Conservation (phyloP, 108 stramenopile species). For the Hondaea fermentalgiana region DNA sequence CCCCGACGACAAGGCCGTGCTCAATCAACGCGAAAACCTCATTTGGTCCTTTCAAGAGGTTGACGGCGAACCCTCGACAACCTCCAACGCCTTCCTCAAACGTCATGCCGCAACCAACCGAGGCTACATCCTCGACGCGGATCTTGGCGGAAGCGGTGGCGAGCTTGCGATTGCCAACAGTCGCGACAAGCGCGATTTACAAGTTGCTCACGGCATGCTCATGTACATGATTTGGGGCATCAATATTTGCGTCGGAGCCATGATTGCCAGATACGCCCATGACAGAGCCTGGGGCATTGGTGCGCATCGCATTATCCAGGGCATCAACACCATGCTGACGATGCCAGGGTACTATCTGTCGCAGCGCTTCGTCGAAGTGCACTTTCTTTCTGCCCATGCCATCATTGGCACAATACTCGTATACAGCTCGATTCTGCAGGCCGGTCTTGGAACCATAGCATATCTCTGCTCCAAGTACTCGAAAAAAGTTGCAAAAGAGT, state of each 20-base stretch:
- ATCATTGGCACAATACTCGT: neutral
- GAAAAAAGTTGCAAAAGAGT: neutral
- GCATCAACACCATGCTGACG: neutral
- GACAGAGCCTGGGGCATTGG: neutral
- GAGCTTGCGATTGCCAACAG: neutral
- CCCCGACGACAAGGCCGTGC: neutral
- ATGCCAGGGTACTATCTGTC: neutral
- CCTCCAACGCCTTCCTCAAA: neutral
- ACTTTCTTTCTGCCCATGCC: neutral
- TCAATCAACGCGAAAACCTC: neutral
- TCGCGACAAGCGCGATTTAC: neutral
- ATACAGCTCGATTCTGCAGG: neutral
- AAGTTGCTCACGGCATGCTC: neutral
- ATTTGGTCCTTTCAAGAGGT: neutral
- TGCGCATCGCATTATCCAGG: neutral
- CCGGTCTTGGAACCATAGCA: neutral
- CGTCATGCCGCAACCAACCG: neutral
- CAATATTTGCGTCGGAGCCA: neutral
- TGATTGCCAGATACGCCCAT: neutral
- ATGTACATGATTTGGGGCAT: slow-evolving; percentile 12
- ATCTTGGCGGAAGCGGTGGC: neutral
- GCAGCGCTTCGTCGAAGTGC: neutral
- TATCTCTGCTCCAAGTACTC: neutral
- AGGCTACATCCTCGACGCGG: neutral
- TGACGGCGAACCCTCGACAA: neutral